Evolutionary conservation across 768 basidiomycete species (phyloP).

Genomic region (Suillus weaverae): DNA sequence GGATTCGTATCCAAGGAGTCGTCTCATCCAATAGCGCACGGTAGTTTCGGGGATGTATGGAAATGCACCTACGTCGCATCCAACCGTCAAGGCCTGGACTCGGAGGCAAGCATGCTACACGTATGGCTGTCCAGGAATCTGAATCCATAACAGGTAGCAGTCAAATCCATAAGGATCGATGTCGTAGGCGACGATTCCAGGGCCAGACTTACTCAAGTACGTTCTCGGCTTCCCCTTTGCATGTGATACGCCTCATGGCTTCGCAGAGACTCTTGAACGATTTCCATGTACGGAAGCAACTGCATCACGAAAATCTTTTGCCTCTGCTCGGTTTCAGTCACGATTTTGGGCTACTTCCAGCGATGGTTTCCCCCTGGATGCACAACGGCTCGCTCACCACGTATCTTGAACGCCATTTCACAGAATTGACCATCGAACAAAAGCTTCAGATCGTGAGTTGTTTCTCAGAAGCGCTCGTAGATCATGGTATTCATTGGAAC

Average conservation of each 20-base stretch:
- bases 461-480: not conserved
- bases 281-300: conserved; percentile 25
- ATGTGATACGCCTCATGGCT: not conserved
- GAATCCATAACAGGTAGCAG: conserved; percentile 10
- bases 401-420: conserved; percentile 20
- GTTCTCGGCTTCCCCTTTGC: not conserved
- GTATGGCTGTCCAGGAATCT: not conserved
- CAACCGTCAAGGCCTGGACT: not conserved
- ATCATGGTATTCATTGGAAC: not conserved
- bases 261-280: conserved; percentile 17
- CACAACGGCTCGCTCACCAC: conserved; percentile 28
- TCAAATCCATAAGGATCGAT: conserved; percentile 10
- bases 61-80: conserved; percentile 2
- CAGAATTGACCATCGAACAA: conserved; percentile 5
- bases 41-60: conserved; percentile 13
- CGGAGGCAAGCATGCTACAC: not conserved
- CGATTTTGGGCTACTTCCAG: conserved; percentile 31
- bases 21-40: conserved; percentile 1
- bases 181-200: conserved; percentile 2
- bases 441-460: conserved; percentile 21
- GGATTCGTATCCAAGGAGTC: not conserved
- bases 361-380: conserved; percentile 37
- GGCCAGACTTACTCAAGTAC: conserved; percentile 4
- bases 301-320: conserved; percentile 29
- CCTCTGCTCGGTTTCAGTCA: conserved; percentile 29